Evolutionary conservation across 2,329 filamentous ascomycete species (phyloP).

Genomic region (Sporothrix euskadiensis): DNA sequence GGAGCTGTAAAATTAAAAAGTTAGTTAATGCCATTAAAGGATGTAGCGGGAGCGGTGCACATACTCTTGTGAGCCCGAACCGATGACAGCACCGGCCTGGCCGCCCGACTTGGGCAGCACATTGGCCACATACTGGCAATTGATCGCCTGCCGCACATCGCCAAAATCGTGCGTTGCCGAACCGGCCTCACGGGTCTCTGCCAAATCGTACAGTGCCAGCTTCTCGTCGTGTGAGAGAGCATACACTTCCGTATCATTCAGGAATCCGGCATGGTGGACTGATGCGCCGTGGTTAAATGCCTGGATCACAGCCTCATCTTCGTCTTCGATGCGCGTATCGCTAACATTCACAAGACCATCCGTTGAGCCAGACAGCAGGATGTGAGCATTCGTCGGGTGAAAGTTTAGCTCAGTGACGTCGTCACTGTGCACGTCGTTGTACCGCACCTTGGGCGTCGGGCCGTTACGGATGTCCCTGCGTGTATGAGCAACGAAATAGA

Average conservation of each 20-base stretch:
- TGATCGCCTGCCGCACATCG: constrained; percentile 65
- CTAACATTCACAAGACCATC: constrained; percentile 78
- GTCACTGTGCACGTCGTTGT: constrained; percentile 67
- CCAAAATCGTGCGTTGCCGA: constrained; percentile 61
- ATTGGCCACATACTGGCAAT: constrained; percentile 73
- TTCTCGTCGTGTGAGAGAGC: constrained; percentile 78
- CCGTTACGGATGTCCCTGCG: constrained; percentile 59
- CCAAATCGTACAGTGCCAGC: constrained; percentile 70
- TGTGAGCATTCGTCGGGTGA: constrained; percentile 59
- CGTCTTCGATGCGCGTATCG: constrained; percentile 67
- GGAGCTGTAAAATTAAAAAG: constrained; percentile 42
- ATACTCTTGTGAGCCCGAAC: constrained; percentile 67
- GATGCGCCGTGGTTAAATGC: constrained; percentile 77
- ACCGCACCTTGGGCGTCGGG: constrained; percentile 52
- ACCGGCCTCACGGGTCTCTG: constrained; percentile 62
- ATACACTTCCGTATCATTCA: constrained; percentile 65
- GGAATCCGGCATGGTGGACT: constrained; percentile 72
- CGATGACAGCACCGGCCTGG: constrained; percentile 59
- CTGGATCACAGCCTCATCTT: constrained; percentile 75
- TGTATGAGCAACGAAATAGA: constrained; percentile 7
- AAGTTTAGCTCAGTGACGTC: constrained; percentile 66
- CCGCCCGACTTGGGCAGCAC: constrained; percentile 59
- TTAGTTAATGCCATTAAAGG: background rate
- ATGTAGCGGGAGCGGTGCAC: constrained; percentile 38
- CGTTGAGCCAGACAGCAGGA: constrained; percentile 74